Conservation (phyloP, 805 yeast genomes). For the Ogataea parapolymorpha region DNA sequence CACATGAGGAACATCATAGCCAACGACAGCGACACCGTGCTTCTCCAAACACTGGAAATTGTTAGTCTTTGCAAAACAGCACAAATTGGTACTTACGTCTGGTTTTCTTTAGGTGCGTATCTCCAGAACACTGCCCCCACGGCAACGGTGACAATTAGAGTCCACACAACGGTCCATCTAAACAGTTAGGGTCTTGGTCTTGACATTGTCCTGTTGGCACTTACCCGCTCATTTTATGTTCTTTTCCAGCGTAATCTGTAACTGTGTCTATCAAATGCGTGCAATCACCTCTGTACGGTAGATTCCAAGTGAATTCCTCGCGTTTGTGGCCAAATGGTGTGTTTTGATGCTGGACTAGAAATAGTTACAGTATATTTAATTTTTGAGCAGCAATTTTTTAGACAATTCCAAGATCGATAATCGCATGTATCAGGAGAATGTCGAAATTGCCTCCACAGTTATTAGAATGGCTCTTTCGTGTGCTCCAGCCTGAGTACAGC, state of each 20-base stretch:
- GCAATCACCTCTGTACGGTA: not conserved
- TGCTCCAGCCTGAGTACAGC: slow-evolving; percentile 55
- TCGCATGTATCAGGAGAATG: slow-evolving; percentile 1
- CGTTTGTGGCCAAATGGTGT: too few species aligned
- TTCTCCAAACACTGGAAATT: slow-evolving; percentile 57
- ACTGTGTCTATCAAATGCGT: not conserved
- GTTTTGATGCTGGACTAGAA: not conserved
- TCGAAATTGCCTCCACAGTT: slow-evolving; percentile 35
- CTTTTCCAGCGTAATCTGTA: slow-evolving; percentile 1
- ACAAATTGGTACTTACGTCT: slow-evolving; percentile 44
- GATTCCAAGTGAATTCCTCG: not conserved
- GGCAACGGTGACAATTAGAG: slow-evolving; percentile 54
- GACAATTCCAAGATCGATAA: not conserved
- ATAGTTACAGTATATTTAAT: not conserved
- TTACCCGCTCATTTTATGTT: slow-evolving; percentile 43
- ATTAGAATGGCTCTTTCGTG: slow-evolving; percentile 57
- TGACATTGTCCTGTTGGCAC: slow-evolving; percentile 18
- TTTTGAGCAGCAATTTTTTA: slow-evolving; percentile 8
- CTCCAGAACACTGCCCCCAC: slow-evolving; percentile 73
- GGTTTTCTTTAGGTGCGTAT: slow-evolving; percentile 79
- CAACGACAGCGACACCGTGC: slow-evolving; percentile 65
- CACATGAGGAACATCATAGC: slow-evolving; percentile 61
- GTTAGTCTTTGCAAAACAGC: slow-evolving; percentile 3
- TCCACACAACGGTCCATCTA: slow-evolving; percentile 70
- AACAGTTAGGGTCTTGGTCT: slow-evolving; percentile 1